Evolutionary conservation across 768 basidiomycete genomes (phyloP), one percentile per base, ranked within the genome.

Genomic region (Cantharellus anzutake): DNA sequence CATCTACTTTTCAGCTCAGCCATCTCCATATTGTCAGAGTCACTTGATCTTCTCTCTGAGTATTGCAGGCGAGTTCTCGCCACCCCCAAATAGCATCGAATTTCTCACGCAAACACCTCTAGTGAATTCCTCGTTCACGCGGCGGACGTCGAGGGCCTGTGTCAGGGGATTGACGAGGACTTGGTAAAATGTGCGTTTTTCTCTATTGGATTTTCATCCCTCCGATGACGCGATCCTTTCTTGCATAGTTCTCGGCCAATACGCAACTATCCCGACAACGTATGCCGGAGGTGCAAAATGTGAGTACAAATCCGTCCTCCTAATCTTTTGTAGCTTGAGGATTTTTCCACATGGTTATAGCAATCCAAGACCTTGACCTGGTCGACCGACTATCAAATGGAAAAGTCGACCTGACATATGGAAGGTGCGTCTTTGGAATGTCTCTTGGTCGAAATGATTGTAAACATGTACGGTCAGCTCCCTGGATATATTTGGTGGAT

Each of bases 71-170:
- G 42, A 62, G 70, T 64, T 20, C 5, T 44, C 2, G 5, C 42
- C 3, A 34, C 5, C 29, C 34, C 7, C 62, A 40, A 51, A 35
- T 50, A 56, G 34, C 0, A 60, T 35, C 50, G 58, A 51, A 35
- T 11, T 29, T 5, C 2, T 42, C 2, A 59, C 51, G 59, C 37
- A 58, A 56, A n/a, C 40, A 14, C 11, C 50, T 59, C 4, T 63
- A 92, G 92, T 64, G 96, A 98, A 68, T 88, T 99, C 64, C 72
- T 99, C 51, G 76, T 99, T 37, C 96, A 99, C 70, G 94, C 96
- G 0, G 96, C 96, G n/a, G 96, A 98, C 64, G 93, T 99, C 4
- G 96, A 99, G 70, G 96, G 96, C 0, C 72, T 98, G 34, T 98
- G 96, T 69, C 82, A 92, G 72, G 96, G 96, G 1, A 92, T 98